Base-by-base conservation (phyloP, 2,329 filamentous ascomycete species). In the Hypomyces perniciosus region DNA sequence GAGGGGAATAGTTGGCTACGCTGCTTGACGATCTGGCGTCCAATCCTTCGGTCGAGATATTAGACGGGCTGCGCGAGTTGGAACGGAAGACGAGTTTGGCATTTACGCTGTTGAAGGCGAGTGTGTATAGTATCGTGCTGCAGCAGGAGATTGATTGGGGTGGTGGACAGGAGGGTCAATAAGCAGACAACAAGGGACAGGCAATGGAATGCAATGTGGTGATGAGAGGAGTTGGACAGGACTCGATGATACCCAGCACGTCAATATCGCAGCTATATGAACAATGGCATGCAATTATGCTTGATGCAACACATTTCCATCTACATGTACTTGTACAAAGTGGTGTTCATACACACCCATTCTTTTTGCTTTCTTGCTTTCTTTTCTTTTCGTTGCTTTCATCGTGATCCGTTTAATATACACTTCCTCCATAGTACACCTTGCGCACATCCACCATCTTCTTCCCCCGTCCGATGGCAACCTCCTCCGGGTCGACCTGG, bases 111-210 rank as follows among this genome's bases (percentile, higher is more conserved):
- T 79, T 99, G 65, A 99, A 99, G 75, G 92, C 93, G 13, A 97
- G 92, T 69, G 93, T 99, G 57, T 99, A 99, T 73, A 95, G 88
- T 66, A 99, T 99, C 73, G 91, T 99, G 55, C 70, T 99, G 74
- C 92, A 99, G 79, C 92, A 97, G 78, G 89, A 97, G 79, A 90
- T 95, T 62, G 84, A 86, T 56, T 88, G 85, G 70, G 86, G 81
- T 44, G 76, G 77, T 58, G 71, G 73, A 64, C 74, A 63, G 27
- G 66, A 59, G 10, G 65, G 68, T 52, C 62, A 46, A 49, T 41
- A 27, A 31, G 38, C 61, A 46, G 60, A 66, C 31, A 64, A 65
- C 38, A 58, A 60, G 45, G 57, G 8, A 31, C 4, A 46, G 26
- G 44, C 41, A 33, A 26, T n/a, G 20, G 41, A n/a, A n/a, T 33